A percentile compares a stretch with the other conserved stretches of the same genome.
phyloP scores from a whole-genome alignment of 495 filamentous ascomycete species.

The Trichocladium antarcticum region DNA sequence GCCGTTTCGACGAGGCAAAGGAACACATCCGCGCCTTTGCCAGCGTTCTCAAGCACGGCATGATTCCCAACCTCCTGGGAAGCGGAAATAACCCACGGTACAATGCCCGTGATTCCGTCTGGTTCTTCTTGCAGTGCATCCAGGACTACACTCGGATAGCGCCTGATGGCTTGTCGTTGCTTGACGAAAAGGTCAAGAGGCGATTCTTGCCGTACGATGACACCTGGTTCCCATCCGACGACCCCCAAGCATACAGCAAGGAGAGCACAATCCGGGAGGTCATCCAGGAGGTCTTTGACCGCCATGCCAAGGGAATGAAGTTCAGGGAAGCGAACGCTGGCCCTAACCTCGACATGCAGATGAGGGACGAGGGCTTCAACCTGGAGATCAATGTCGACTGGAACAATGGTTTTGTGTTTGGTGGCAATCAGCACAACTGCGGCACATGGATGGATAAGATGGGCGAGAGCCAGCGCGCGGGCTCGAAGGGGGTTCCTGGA shows the following conservation, averaged over 20 bases:
- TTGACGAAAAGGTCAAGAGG: constrained; percentile 66
- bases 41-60: constrained; percentile 93
- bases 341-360: constrained; percentile 74
- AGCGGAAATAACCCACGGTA: constrained; percentile 85
- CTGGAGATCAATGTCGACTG: constrained; percentile 86
- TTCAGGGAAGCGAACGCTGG: constrained; percentile 95
- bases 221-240: constrained; percentile 72
- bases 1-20: constrained; percentile 73
- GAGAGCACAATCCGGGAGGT: constrained; percentile 73
- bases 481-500: constrained; percentile 87
- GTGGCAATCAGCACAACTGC: constrained; percentile 88
- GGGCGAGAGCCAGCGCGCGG: constrained; percentile 89
- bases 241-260: constrained; percentile 74
- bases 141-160: constrained; percentile 85
- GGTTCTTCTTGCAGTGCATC: constrained; percentile 92
- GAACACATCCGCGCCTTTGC: constrained; percentile 95
- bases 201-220: constrained; percentile 96
- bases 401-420: constrained; percentile 85
- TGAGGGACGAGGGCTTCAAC: constrained; percentile 85
- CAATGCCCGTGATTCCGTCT: constrained; percentile 90
- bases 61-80: constrained; percentile 91
- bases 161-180: constrained; percentile 61
- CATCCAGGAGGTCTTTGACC: constrained; percentile 84
- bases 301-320: constrained; percentile 78
- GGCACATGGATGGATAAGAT: constrained; percentile 99